phyloP scores from a whole-genome alignment of 768 basidiomycete species.

The Cystofilobasidium ferigula region DNA sequence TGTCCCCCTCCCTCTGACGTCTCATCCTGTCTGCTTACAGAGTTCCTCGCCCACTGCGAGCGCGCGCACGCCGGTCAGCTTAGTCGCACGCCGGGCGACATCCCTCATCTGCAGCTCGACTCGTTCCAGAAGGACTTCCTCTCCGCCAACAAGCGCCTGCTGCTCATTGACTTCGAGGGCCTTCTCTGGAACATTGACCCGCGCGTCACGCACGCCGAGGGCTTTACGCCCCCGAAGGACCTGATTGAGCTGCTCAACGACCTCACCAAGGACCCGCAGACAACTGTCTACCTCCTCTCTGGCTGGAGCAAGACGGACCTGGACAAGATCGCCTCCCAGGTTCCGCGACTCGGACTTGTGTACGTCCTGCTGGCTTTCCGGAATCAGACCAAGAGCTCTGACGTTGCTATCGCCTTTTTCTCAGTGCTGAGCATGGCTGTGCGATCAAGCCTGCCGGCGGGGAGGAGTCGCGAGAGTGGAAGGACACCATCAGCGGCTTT shows the following conservation, averaged over 20 bases:
- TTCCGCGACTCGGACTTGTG: slow-evolving; percentile 65
- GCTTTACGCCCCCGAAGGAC: slow-evolving; percentile 39
- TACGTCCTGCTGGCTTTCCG: slow-evolving; percentile 40
- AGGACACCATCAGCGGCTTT: slow-evolving; percentile 66
- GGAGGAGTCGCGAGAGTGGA: slow-evolving; percentile 47
- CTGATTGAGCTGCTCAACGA: slow-evolving; percentile 47
- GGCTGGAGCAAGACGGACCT: slow-evolving; percentile 56
- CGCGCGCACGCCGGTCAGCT: slow-evolving; percentile 24
- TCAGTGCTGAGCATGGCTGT: slow-evolving; percentile 76
- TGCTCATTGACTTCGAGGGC: slow-evolving; percentile 69
- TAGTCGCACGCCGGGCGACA: slow-evolving; percentile 28
- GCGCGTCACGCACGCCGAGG: slow-evolving; percentile 16
- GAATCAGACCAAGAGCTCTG: too few species aligned
- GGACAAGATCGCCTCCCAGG: slow-evolving; percentile 51
- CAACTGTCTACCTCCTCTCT: slow-evolving; percentile 73
- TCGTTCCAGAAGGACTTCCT: slow-evolving; percentile 58
- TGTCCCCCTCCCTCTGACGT: not conserved
- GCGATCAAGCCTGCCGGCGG: slow-evolving; percentile 53
- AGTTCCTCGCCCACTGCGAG: slow-evolving; percentile 25
- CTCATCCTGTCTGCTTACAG: not conserved
- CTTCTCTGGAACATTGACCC: slow-evolving; percentile 37
- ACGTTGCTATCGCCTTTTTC: not conserved
- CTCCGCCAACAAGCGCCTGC: slow-evolving; percentile 53
- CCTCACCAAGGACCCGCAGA: slow-evolving; percentile 54
- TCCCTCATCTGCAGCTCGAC: slow-evolving; percentile 43